Percentiles rank a stretch among this genome's conserved stretches.
These are phyloP conservation scores for Fraxinus nigra DNA, from an alignment of 305 asterid species.

Conservation along the genomic window DNA sequence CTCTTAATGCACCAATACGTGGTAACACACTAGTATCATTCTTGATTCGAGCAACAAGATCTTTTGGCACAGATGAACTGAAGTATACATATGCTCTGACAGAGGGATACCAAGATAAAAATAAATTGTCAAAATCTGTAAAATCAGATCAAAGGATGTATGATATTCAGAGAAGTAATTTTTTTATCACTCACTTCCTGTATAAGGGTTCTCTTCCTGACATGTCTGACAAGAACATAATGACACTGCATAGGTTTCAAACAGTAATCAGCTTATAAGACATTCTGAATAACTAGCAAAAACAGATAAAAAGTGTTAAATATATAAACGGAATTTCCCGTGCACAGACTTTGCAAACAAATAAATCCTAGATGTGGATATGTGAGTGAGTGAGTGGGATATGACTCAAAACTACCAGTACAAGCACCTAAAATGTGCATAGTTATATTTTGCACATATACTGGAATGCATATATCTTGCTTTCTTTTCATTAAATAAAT, in stretches of 20 bases:
- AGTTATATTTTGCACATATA: background rate
- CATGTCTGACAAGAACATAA: constrained; percentile 98
- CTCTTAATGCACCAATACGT: constrained; percentile 95
- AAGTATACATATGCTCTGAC: constrained; percentile 89
- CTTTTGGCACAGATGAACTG: constrained; percentile 83
- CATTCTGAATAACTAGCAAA: background rate
- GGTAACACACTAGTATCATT: constrained; percentile 86
- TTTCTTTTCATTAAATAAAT: constrained; percentile 9
- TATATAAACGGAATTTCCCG: background rate
- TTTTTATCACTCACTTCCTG: constrained; percentile 63
- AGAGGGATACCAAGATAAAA: constrained; percentile 22
- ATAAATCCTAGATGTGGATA: background rate
- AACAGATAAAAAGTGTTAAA: constrained; percentile 5
- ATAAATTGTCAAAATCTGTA: constrained; percentile 11
- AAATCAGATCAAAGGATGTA: constrained; percentile 8
- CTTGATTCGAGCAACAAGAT: constrained; percentile 75
- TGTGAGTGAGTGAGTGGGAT: background rate
- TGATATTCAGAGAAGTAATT: constrained; percentile 9
- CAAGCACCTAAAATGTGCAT: background rate
- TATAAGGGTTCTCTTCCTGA: constrained; percentile 99
- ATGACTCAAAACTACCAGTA: background rate
- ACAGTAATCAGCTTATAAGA: constrained; percentile 28
- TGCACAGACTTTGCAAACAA: background rate
- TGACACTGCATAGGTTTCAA: constrained; percentile 57
- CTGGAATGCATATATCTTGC: background rate